These are phyloP conservation scores for Saccharomyces hybrid DNA, from an alignment of 1,139 yeast genomes.

Conservation along the genomic window DNA sequence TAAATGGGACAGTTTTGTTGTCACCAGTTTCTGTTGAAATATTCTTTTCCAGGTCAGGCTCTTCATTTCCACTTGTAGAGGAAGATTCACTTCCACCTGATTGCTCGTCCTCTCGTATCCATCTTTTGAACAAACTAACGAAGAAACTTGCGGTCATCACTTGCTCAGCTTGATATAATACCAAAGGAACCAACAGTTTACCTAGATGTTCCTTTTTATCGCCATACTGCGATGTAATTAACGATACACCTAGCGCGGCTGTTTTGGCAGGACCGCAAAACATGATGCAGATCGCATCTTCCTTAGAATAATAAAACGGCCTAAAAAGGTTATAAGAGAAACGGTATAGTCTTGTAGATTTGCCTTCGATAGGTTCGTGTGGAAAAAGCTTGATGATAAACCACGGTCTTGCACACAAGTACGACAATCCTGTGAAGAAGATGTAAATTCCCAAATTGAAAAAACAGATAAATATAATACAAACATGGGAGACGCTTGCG, in stretches of 20 bases:
- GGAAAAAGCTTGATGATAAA: constrained; percentile 41
- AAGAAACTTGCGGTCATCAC: constrained; percentile 69
- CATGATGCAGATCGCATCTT: constrained; percentile 72
- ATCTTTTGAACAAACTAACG: constrained; percentile 54
- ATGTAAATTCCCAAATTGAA: constrained; percentile 74
- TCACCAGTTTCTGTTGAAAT: background rate
- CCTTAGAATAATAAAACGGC: constrained; percentile 64
- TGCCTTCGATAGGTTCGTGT: constrained; percentile 39
- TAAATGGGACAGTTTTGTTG: background rate
- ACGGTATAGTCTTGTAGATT: constrained; percentile 39
- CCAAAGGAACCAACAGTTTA: constrained; percentile 68
- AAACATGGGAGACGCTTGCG: constrained; percentile 56
- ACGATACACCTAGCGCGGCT: constrained; percentile 83
- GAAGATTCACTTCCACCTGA: background rate
- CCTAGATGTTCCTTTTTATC: constrained; percentile 55
- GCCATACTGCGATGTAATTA: constrained; percentile 75
- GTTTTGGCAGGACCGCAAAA: constrained; percentile 91
- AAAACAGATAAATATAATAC: constrained; percentile 69
- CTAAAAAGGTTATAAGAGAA: constrained; percentile 38
- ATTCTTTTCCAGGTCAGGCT: background rate
- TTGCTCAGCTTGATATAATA: constrained; percentile 79
- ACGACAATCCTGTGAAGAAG: constrained; percentile 62
- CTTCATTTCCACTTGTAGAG: background rate
- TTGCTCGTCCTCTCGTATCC: constrained; percentile 34
- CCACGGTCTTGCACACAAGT: constrained; percentile 52